phyloP scores from a whole-genome alignment of 352 stramenopile genomes.

The Pythium myriotylum region DNA sequence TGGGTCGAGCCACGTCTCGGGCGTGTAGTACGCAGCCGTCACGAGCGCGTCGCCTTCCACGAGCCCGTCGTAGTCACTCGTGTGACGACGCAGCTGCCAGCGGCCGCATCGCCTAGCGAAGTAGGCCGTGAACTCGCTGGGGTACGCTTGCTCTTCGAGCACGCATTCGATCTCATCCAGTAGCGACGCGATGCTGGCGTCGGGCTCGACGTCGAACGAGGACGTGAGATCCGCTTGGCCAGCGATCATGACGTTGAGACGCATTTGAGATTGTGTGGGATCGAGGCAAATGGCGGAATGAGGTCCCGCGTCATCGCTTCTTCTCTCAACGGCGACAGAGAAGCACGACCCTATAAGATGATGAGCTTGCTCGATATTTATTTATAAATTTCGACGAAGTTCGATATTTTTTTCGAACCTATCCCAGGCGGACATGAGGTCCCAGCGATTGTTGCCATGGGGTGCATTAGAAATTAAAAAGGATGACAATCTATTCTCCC shows the following conservation, averaged over 20 bases:
- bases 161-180: neutral
- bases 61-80: neutral
- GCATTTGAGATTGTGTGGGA: neutral
- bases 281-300: no score
- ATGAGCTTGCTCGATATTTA: no score
- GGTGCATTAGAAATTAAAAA: no score
- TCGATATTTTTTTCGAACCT: no score
- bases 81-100: neutral
- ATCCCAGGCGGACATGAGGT: no score
- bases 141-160: neutral
- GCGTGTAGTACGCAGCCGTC: slow-evolving; percentile 2
- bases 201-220: neutral
- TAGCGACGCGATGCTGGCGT: neutral
- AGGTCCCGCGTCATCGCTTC: no score
- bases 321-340: no score
- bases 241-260: neutral
- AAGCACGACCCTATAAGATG: no score
- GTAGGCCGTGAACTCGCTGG: slow-evolving; percentile 12
- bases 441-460: no score
- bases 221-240: neutral
- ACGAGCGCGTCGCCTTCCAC: neutral
- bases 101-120: neutral
- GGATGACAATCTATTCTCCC: no score
- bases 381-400: no score
- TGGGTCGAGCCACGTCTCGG: neutral